Conservation (phyloP, 2,329 filamentous ascomycete species). For the Claviceps pazoutovae region DNA sequence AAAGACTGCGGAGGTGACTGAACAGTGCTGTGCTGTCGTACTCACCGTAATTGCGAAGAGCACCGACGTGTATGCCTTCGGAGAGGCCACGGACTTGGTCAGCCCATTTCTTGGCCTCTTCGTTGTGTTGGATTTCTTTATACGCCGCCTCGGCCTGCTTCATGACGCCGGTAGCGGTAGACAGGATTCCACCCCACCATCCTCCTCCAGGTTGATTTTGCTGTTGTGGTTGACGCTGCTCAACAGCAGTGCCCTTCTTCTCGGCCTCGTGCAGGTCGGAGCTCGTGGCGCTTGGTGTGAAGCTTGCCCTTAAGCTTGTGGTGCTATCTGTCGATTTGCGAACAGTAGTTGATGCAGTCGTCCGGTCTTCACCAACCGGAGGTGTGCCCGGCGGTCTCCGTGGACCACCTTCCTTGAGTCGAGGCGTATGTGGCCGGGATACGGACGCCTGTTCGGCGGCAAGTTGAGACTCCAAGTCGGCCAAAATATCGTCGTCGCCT, state of each 20-base stretch:
- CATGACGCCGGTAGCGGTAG: constrained; percentile 70
- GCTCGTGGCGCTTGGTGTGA: constrained; percentile 54
- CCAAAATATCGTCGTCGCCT: constrained; percentile 61
- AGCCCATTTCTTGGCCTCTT: constrained; percentile 92
- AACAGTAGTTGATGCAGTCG: constrained; percentile 16
- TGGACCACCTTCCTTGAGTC: constrained; percentile 40
- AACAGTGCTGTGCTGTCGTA: background rate
- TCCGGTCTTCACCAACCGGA: constrained; percentile 50
- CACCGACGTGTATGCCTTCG: constrained; percentile 51
- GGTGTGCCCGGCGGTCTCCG: constrained; percentile 34
- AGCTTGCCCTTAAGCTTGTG: constrained; percentile 55
- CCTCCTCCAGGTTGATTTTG: constrained; percentile 41
- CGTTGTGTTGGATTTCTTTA: constrained; percentile 89
- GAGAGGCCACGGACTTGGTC: constrained; percentile 67
- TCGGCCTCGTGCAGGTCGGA: constrained; percentile 45
- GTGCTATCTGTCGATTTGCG: constrained; percentile 70
- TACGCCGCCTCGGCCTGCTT: constrained; percentile 88
- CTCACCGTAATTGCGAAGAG: constrained; percentile 40
- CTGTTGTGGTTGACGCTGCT: constrained; percentile 22
- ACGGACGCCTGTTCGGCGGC: constrained; percentile 54
- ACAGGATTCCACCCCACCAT: constrained; percentile 81
- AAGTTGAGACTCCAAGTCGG: constrained; percentile 65
- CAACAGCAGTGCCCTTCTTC: constrained; percentile 32
- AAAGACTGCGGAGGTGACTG: background rate
- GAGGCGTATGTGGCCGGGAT: constrained; percentile 72